These are phyloP conservation scores for Zalaria obscura DNA, from an alignment of 2,329 filamentous ascomycete genomes.

Conservation along the genomic window DNA sequence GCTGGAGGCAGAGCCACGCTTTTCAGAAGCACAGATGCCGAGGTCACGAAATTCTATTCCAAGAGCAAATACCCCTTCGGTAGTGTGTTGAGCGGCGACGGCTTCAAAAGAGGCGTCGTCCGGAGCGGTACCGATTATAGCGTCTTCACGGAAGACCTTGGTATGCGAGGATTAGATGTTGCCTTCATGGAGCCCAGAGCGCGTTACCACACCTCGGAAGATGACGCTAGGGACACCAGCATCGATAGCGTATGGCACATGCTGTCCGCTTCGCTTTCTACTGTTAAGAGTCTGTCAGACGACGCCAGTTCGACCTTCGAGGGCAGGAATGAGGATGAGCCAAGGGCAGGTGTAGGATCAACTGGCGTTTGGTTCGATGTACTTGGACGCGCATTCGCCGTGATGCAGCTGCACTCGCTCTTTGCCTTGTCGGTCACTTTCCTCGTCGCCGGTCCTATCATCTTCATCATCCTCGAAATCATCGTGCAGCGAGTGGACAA, in stretches of 20 bases:
- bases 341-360: constrained; percentile 44
- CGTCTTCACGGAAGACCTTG: constrained; percentile 63
- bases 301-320: constrained; percentile 54
- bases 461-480: constrained; percentile 55
- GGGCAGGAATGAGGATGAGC: constrained; percentile 42
- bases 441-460: constrained; percentile 63
- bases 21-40: constrained; percentile 76
- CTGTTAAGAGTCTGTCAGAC: constrained; percentile 55
- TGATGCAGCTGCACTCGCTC: constrained; percentile 67
- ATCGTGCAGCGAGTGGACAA: constrained; percentile 59
- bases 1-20: constrained; percentile 78
- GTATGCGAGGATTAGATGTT: constrained; percentile 77
- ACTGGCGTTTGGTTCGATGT: constrained; percentile 88
- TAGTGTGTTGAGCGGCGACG: constrained; percentile 67
- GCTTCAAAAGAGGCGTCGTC: constrained; percentile 66
- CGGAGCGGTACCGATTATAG: constrained; percentile 82
- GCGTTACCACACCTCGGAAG: constrained; percentile 81
- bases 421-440: constrained; percentile 81
- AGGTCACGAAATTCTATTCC: constrained; percentile 69
- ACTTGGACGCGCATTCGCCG: constrained; percentile 64
- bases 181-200: constrained; percentile 80
- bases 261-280: constrained; percentile 70
- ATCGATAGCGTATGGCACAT: constrained; percentile 74
- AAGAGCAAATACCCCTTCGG: constrained; percentile 65
- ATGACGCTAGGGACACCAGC: constrained; percentile 71